phyloP scores from a whole-genome alignment of 805 yeast species.

The Blastobotrys robertii region DNA sequence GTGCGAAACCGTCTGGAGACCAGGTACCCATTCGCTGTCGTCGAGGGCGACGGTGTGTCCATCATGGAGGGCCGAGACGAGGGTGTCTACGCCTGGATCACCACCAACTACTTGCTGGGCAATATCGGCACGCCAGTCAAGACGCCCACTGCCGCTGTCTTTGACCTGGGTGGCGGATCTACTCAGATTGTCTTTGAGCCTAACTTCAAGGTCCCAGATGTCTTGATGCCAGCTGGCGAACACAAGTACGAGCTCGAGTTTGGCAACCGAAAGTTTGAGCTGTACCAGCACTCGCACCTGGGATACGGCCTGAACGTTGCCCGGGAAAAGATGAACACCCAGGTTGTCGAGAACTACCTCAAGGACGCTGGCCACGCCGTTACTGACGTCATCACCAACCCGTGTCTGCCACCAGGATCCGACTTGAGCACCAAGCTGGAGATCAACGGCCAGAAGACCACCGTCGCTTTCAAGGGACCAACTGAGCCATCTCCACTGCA shows the following conservation, averaged over 20 bases:
- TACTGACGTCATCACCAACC: slow-evolving; percentile 47
- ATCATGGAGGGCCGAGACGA: slow-evolving; percentile 96
- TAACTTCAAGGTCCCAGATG: slow-evolving; percentile 36
- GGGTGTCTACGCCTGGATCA: slow-evolving; percentile 98
- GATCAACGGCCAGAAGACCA: slow-evolving; percentile 23
- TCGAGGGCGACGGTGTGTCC: slow-evolving; percentile 73
- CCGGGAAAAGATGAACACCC: slow-evolving; percentile 65
- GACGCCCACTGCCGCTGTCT: slow-evolving; percentile 88
- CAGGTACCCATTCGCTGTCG: slow-evolving; percentile 88
- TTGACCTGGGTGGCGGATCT: slow-evolving; percentile 97
- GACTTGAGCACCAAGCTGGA: slow-evolving; percentile 31
- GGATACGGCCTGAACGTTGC: slow-evolving; percentile 97
- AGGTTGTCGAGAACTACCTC: slow-evolving; percentile 42
- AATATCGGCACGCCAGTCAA: slow-evolving; percentile 76
- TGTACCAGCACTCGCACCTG: slow-evolving; percentile 90
- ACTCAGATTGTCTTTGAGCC: slow-evolving; percentile 99
- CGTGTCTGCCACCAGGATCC: slow-evolving; percentile 81
- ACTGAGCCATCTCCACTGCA: slow-evolving; percentile 59
- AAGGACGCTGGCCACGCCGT: slow-evolving; percentile 33
- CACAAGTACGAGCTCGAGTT: slow-evolving; percentile 73
- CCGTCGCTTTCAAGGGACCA: slow-evolving; percentile 60
- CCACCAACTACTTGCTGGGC: slow-evolving; percentile 86
- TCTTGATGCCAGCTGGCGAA: slow-evolving; percentile 72
- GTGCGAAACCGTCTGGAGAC: slow-evolving; percentile 67
- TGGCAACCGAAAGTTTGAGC: slow-evolving; percentile 68